Base-by-base conservation (phyloP, 495 filamentous ascomycete genomes). In the Rostrohypoxylon terebratum region DNA sequence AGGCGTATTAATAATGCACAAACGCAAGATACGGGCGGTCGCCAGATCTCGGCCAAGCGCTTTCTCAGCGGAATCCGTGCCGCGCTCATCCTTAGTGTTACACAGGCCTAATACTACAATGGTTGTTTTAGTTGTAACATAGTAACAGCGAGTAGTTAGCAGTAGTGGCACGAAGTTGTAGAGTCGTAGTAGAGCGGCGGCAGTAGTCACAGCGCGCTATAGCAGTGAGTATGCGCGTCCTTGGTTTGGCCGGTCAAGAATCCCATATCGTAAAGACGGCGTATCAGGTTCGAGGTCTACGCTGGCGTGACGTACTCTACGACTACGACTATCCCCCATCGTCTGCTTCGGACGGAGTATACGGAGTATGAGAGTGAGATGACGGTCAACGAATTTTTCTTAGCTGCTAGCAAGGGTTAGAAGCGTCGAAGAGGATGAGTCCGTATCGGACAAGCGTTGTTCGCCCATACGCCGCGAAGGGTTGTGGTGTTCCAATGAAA, bases 21-120 rank as follows among this genome's bases (percentile, higher is more conserved):
- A 47, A 50, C 54, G 63, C 53, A 59, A 55, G 57, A 62, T 62
- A 62, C n/a, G 57, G 57, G 65, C 21, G 53, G 40, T 28, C 38
- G 57, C 45, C 16, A 40, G 57, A 62, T 68, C 58, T 68, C 44
- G 65, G 36, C 65, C n/a, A 38, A 25, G 25, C 18, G 48, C n/a
- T 50, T 50, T 38, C 40, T 33, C 16, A 40, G 34, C 48, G 38
- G 40, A 48, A n/a, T 18, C 48, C n/a, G 50, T 10, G 58, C 53
- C 31, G 54, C 38, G 16, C 25, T 38, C 50, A 33, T 44, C 18
- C 38, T 55, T 58, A 18, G 50, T 31, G 51, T 63, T 18, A 21
- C 48, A 48, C 50, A 53, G 59, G 20, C 59, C 42, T 28, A 36
- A 23, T 25, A 50, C 16, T 20, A 45, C 38, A 1, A 42, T 42